These are phyloP conservation scores for Leavenworthia alabamica DNA, from an alignment of 345 rosid species.

Conservation along the genomic window DNA sequence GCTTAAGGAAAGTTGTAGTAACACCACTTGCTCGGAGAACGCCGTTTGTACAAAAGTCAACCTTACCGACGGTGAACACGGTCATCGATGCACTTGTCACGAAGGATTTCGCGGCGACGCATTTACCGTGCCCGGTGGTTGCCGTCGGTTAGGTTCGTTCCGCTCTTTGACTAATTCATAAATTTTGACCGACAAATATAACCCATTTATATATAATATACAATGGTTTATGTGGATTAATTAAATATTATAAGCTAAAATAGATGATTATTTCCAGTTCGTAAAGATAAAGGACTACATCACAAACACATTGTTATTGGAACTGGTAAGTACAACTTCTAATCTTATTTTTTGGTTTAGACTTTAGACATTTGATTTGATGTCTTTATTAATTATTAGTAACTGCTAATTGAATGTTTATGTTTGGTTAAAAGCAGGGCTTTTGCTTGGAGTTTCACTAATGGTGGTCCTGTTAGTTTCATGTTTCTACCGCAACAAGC, in stretches of 20 bases:
- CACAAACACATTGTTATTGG: constrained; percentile 3
- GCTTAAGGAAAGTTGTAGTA: constrained; percentile 42
- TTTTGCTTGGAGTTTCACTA: constrained; percentile 37
- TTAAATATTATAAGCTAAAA: not conserved
- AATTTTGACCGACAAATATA: not conserved
- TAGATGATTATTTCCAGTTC: not conserved
- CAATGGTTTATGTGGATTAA: too few relatives aligned
- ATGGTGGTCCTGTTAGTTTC: constrained; percentile 33
- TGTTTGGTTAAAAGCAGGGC: constrained; percentile 27
- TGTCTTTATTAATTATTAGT: too few relatives aligned
- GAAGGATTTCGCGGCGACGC: constrained; percentile 58
- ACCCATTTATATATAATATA: not conserved
- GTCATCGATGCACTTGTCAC: constrained; percentile 43
- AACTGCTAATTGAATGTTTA: too few relatives aligned
- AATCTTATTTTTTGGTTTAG: not conserved
- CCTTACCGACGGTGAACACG: constrained; percentile 21
- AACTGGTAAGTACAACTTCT: constrained; percentile 5
- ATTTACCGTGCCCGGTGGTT: constrained; percentile 40
- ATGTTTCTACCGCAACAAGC: constrained; percentile 30
- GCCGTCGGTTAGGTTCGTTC: constrained; percentile 56
- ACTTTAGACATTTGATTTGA: too few relatives aligned
- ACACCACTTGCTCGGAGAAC: constrained; percentile 32
- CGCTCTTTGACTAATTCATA: not conserved
- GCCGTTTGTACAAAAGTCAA: constrained; percentile 31
- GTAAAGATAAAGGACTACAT: not conserved